These are phyloP conservation scores for Vinca major DNA, from an alignment of 305 asterid genomes.

Conservation along the genomic window DNA sequence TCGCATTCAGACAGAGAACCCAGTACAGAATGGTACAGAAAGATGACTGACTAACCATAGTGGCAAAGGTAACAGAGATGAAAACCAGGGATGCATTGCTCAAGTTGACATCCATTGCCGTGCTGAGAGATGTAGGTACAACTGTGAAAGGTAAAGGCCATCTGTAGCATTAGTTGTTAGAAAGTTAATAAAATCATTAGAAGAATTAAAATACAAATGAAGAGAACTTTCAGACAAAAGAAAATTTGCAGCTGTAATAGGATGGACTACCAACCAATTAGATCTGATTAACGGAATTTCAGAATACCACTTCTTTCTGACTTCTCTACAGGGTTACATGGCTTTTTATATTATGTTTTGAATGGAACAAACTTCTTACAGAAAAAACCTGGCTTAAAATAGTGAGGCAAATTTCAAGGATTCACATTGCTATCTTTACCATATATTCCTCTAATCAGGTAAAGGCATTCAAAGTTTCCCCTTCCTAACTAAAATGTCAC, in stretches of 20 bases:
- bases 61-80: conserved; percentile 98
- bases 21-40: conserved; percentile 6
- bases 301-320: no score
- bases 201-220: conserved; percentile 5
- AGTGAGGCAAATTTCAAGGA: neutral
- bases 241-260: neutral
- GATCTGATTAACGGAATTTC: neutral
- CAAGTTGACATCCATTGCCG: conserved; percentile 96
- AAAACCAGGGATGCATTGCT: conserved; percentile 96
- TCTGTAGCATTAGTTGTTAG: conserved; percentile 93
- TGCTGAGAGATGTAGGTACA: conserved; percentile 97
- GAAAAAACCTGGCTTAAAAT: neutral
- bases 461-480: neutral
- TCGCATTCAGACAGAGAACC: neutral
- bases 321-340: neutral
- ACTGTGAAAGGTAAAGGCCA: conserved; percentile 96
- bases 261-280: neutral
- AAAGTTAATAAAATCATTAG: conserved; percentile 42
- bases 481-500: neutral
- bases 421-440: neutral
- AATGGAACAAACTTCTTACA: neutral
- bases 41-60: conserved; percentile 72
- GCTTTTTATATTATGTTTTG: neutral
- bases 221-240: neutral
- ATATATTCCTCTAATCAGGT: neutral